phyloP scores from a whole-genome alignment of 441 rosid genomes.

The Breynia disticha region DNA sequence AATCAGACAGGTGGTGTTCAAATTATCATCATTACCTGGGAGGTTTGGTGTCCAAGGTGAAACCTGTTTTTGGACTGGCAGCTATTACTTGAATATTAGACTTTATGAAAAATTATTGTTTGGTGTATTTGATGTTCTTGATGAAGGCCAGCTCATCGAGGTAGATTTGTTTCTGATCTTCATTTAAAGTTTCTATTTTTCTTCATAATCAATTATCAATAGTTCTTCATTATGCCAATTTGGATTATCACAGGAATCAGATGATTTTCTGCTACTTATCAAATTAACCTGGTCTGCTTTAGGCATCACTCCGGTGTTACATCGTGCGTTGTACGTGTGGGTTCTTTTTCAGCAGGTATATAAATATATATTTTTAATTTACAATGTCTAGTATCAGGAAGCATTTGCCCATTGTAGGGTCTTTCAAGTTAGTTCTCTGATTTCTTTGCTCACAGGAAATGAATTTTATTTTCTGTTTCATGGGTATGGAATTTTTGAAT shows the following conservation, averaged over 20 bases:
- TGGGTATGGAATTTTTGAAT: no score
- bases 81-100: conserved; percentile 71
- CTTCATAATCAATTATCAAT: conserved; percentile 4
- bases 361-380: no score
- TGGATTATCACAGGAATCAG: conserved; percentile 51
- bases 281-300: conserved; percentile 75
- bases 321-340: conserved; percentile 75
- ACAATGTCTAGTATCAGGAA: no score
- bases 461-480: no score
- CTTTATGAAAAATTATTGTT: conserved; percentile 72
- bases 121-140: conserved; percentile 82
- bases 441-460: no score
- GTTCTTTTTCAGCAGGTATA: conserved; percentile 77
- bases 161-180: conserved; percentile 30
- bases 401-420: no score
- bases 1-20: conserved; percentile 54
- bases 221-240: conserved; percentile 19
- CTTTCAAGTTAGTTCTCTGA: no score
- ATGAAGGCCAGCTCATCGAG: conserved; percentile 90
- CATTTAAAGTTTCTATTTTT: conserved; percentile 7
- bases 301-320: conserved; percentile 84
- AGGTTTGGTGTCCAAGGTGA: conserved; percentile 61
- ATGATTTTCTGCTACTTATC: conserved; percentile 47
- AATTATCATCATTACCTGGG: conserved; percentile 55
- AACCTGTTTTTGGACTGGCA: conserved; percentile 71